These are phyloP conservation scores for Monosporascus sp. DNA, from an alignment of 2,329 filamentous ascomycete species.

Conservation along the genomic window DNA sequence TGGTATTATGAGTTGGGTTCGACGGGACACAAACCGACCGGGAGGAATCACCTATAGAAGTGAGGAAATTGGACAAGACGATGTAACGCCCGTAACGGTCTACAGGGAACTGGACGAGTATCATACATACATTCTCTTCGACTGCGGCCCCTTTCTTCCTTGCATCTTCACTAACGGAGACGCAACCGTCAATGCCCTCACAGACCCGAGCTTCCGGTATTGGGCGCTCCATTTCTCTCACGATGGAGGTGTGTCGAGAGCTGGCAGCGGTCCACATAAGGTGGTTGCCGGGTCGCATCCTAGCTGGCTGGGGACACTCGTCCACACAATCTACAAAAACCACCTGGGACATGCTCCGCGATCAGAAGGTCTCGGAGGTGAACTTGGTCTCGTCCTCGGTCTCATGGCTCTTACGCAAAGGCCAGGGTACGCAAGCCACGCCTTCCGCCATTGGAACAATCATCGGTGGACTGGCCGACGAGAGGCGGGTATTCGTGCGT, in stretches of 20 bases:
- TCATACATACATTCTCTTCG: conserved; percentile 8
- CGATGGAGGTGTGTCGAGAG: conserved; percentile 3
- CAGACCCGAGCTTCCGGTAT: not conserved
- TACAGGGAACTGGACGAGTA: conserved; percentile 1
- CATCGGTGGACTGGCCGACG: conserved; percentile 1
- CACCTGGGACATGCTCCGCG: not conserved
- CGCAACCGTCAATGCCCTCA: not conserved
- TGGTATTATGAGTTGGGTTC: not conserved
- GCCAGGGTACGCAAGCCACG: conserved; percentile 1
- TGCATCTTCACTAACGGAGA: conserved; percentile 8
- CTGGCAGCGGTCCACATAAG: not conserved
- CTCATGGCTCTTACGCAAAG: conserved; percentile 14
- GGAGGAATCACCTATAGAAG: too few relatives aligned
- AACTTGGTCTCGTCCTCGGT: conserved; percentile 9
- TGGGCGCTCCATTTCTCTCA: conserved; percentile 3
- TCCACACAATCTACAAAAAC: conserved; percentile 9
- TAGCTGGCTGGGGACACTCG: conserved; percentile 13
- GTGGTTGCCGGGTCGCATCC: conserved; percentile 4
- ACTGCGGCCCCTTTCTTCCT: conserved; percentile 11
- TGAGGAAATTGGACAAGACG: too few relatives aligned
- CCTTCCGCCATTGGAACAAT: conserved; percentile 7
- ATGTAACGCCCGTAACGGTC: too few relatives aligned
- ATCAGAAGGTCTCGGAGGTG: conserved; percentile 8
- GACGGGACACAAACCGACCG: not conserved
- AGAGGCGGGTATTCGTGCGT: conserved; percentile 1